Evolutionary conservation across 441 rosid species (phyloP).

Genomic region (Flueggea neowawraea): DNA sequence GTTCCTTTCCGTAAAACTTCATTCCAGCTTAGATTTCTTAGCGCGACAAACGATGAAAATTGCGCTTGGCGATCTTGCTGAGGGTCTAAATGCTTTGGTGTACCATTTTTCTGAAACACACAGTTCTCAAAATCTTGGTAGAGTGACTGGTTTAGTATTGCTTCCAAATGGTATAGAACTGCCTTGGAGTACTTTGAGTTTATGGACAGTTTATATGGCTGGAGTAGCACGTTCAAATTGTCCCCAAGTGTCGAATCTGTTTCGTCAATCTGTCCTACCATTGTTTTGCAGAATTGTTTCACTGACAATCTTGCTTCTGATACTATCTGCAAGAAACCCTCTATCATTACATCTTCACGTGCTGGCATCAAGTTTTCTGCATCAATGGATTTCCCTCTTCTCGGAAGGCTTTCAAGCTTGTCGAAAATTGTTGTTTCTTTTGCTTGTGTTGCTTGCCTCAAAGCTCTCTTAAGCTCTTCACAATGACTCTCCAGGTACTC

Average conservation of each 20-base stretch:
- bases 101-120: constrained; percentile 75
- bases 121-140: constrained; percentile 91
- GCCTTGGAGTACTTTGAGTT: constrained; percentile 63
- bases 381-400: constrained; percentile 31
- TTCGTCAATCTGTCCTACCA: constrained; percentile 66
- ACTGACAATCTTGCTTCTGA: constrained; percentile 91
- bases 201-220: constrained; percentile 60
- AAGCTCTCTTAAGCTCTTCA: constrained; percentile 74
- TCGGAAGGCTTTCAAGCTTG: constrained; percentile 28
- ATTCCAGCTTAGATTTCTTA: constrained; percentile 94
- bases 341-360: constrained; percentile 85
- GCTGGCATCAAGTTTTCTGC: constrained; percentile 58
- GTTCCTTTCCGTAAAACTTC: constrained; percentile 92
- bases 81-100: constrained; percentile 69
- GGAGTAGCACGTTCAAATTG: constrained; percentile 58
- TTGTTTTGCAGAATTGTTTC: constrained; percentile 86
- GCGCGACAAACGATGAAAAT: constrained; percentile 66
- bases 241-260: constrained; percentile 55
- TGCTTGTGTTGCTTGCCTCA: constrained; percentile 52
- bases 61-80: constrained; percentile 69
- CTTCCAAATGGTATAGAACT: constrained; percentile 72
- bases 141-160: constrained; percentile 71
- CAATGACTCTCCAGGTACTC: constrained; percentile 80
- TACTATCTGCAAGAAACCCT: constrained; percentile 88
- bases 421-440: constrained; percentile 28